phyloP scores from a whole-genome alignment of 2,329 filamentous ascomycete species.

The Niveomyces coronatus region DNA sequence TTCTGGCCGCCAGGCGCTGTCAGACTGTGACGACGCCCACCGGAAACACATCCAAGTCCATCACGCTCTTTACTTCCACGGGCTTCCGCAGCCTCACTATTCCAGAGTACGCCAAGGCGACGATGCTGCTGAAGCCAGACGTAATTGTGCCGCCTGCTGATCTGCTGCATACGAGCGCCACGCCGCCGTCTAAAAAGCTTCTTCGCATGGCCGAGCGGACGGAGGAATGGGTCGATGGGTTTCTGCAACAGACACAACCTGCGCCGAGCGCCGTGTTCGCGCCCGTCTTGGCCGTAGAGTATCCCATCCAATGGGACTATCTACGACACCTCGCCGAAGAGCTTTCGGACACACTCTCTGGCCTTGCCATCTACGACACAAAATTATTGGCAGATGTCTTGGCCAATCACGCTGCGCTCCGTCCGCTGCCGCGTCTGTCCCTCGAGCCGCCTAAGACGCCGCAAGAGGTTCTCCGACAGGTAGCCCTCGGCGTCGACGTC shows the following conservation, averaged over 20 bases:
- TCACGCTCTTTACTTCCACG: constrained; percentile 76
- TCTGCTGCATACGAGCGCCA: constrained; percentile 38
- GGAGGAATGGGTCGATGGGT: constrained; percentile 67
- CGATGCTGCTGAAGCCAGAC: constrained; percentile 62
- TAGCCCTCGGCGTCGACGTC: constrained; percentile 69
- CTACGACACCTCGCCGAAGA: constrained; percentile 60
- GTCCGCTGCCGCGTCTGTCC: constrained; percentile 60
- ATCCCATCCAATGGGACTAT: constrained; percentile 70
- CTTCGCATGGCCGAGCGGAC: constrained; percentile 80
- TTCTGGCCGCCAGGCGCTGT: constrained; percentile 69
- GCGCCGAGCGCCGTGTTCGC: constrained; percentile 38
- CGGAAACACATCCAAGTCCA: constrained; percentile 57
- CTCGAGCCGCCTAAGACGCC: constrained; percentile 61
- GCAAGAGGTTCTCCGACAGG: constrained; percentile 64
- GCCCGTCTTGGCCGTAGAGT: constrained; percentile 64
- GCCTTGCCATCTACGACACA: constrained; percentile 70
- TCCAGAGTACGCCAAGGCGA: constrained; percentile 56
- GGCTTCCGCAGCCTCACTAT: constrained; percentile 67
- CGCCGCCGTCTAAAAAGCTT: constrained; percentile 59
- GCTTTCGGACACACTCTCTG: constrained; percentile 46
- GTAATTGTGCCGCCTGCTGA: constrained; percentile 73
- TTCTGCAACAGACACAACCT: constrained; percentile 34
- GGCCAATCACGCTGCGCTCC: constrained; percentile 40
- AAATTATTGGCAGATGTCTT: constrained; percentile 55
- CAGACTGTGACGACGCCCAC: constrained; percentile 64